Percentiles rank a stretch among this genome's conserved stretches.
Evolutionary conservation across 2,329 filamentous ascomycete genomes (phyloP).

Genomic region (Leptoxyphium fumago): DNA sequence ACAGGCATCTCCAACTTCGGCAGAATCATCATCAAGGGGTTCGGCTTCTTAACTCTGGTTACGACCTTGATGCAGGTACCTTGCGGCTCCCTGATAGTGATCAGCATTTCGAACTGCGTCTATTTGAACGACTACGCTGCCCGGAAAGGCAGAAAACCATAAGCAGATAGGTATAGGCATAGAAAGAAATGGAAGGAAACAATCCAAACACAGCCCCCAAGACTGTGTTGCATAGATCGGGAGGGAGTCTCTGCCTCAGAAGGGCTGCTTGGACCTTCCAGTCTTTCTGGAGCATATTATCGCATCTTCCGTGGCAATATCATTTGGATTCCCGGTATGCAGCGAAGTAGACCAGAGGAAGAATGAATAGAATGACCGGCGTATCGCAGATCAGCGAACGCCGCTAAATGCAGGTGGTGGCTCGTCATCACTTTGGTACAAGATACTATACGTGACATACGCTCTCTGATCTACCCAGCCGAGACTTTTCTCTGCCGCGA

Average conservation of each 20-base stretch:
- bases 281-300: slow-evolving; percentile 71
- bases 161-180: no score
- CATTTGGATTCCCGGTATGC: slow-evolving; percentile 68
- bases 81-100: slow-evolving; percentile 33
- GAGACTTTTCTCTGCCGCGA: slow-evolving; percentile 43
- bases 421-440: slow-evolving; percentile 51
- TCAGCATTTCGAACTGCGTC: slow-evolving; percentile 36
- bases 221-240: slow-evolving; percentile 67
- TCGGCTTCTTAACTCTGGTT: slow-evolving; percentile 40
- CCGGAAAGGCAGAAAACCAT: slow-evolving; percentile 10
- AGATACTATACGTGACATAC: slow-evolving; percentile 57
- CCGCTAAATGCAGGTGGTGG: slow-evolving; percentile 74
- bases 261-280: slow-evolving; percentile 68
- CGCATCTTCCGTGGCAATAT: slow-evolving; percentile 60
- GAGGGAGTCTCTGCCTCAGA: slow-evolving; percentile 71
- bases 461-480: slow-evolving; percentile 54
- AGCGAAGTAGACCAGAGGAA: slow-evolving; percentile 67
- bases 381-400: slow-evolving; percentile 77
- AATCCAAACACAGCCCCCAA: slow-evolving; percentile 74
- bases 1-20: slow-evolving; percentile 42
- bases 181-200: no score
- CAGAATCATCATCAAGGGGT: slow-evolving; percentile 43
- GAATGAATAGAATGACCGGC: slow-evolving; percentile 74
- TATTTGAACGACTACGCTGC: slow-evolving; percentile 30
- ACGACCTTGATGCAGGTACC: slow-evolving; percentile 42